These are phyloP conservation scores for Peltaster fructicola DNA, from an alignment of 2,329 filamentous ascomycete species.

Conservation along the genomic window DNA sequence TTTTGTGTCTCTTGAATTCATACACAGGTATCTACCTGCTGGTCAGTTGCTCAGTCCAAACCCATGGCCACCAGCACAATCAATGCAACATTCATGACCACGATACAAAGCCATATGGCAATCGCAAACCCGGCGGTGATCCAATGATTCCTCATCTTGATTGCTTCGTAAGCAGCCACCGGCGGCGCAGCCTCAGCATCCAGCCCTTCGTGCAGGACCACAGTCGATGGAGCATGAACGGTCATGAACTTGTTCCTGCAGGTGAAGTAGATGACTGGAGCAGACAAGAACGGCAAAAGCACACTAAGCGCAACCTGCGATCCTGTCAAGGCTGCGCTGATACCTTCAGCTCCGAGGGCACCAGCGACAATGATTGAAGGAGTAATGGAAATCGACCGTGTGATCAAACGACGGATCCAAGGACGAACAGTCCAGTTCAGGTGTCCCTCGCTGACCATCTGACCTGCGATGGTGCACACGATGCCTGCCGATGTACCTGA, in stretches of 20 bases:
- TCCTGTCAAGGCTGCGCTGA: conserved; percentile 55
- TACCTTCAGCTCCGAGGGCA: conserved; percentile 52
- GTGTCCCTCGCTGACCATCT: conserved; percentile 77
- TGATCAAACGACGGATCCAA: conserved; percentile 63
- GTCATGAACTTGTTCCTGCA: conserved; percentile 67
- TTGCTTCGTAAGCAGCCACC: conserved; percentile 5
- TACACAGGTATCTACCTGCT: not conserved
- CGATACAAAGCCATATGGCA: conserved; percentile 55
- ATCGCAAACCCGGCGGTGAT: conserved; percentile 39
- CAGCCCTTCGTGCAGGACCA: conserved; percentile 1
- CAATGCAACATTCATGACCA: conserved; percentile 62
- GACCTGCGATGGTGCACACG: conserved; percentile 74
- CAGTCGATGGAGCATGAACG: conserved; percentile 23
- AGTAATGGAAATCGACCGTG: conserved; percentile 61
- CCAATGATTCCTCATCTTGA: conserved; percentile 58
- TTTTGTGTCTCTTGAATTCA: not conserved
- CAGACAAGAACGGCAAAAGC: conserved; percentile 65
- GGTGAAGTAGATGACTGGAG: conserved; percentile 73
- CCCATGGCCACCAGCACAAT: conserved; percentile 48
- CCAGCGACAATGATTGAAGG: conserved; percentile 72
- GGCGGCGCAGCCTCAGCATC: conserved; percentile 1
- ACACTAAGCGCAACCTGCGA: conserved; percentile 64
- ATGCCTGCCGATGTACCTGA: conserved; percentile 70
- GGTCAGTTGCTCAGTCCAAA: conserved; percentile 2
- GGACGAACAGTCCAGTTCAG: conserved; percentile 56